Evolutionary conservation across 108 stramenopile genomes (phyloP).

Genomic region (Fistulifera pelliculosa): DNA sequence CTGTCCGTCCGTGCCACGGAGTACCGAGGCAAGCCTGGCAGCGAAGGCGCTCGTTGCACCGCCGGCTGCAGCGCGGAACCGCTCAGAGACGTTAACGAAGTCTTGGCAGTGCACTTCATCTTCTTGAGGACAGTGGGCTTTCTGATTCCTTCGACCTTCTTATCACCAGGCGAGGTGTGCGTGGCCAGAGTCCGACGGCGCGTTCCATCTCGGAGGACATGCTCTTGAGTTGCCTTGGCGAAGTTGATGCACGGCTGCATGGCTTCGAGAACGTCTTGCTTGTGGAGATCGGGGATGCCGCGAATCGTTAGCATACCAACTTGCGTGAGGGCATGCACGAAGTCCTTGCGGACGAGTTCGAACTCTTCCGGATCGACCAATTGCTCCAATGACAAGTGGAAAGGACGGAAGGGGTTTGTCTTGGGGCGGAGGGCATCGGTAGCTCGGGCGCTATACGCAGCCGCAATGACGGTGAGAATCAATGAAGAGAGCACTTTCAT

Average conservation of each 20-base stretch:
- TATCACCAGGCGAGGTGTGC: slow-evolving; percentile 1
- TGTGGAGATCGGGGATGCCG: not conserved
- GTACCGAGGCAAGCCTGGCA: not conserved
- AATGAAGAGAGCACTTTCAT: too few species aligned
- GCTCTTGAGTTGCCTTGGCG: slow-evolving; percentile 2
- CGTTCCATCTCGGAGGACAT: slow-evolving; percentile 25
- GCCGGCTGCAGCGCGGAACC: slow-evolving; percentile 15
- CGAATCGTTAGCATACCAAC: not conserved
- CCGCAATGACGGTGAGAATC: too few species aligned
- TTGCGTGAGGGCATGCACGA: not conserved
- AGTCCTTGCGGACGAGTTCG: not conserved
- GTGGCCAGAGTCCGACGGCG: slow-evolving; percentile 27
- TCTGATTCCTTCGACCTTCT: slow-evolving; percentile 2
- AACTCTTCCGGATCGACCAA: not conserved
- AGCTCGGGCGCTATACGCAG: too few species aligned
- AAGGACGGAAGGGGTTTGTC: not conserved
- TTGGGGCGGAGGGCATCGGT: too few species aligned
- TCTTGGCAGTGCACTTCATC: slow-evolving; percentile 7
- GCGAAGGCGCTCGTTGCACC: slow-evolving; percentile 20
- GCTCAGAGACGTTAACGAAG: slow-evolving; percentile 12
- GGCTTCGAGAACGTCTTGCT: not conserved
- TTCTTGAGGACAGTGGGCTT: not conserved
- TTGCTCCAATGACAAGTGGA: not conserved
- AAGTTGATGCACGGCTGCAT: not conserved
- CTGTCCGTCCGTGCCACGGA: too few species aligned